Conservation (phyloP, 2,329 filamentous ascomycete genomes). For the Achaetomium macrosporum region DNA sequence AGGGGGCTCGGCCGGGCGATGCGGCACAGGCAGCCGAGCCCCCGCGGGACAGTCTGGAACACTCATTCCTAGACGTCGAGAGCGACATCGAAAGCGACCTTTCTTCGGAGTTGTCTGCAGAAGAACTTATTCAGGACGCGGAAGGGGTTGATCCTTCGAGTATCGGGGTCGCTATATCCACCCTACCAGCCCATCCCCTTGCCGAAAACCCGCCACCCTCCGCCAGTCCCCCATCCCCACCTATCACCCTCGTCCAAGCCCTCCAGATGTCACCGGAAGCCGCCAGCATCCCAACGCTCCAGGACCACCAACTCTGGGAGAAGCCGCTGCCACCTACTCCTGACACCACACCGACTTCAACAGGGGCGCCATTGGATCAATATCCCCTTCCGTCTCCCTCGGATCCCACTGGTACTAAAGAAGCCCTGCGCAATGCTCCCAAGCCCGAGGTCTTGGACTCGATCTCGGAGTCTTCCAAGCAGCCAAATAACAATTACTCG, state of each 20-base stretch:
- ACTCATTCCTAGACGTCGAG: conserved; percentile 42
- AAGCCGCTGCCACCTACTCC: conserved; percentile 47
- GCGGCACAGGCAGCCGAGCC: conserved; percentile 26
- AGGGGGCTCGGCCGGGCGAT: conserved; percentile 36
- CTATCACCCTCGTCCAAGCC: conserved; percentile 44
- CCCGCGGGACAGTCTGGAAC: conserved; percentile 28
- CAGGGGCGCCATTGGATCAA: conserved; percentile 31
- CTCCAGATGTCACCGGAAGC: conserved; percentile 39
- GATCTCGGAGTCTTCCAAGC: conserved; percentile 12
- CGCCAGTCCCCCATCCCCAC: conserved; percentile 37
- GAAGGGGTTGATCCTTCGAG: conserved; percentile 24
- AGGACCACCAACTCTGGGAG: conserved; percentile 39
- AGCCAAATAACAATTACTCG: conserved; percentile 35
- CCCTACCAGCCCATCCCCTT: conserved; percentile 34
- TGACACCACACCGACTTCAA: conserved; percentile 41
- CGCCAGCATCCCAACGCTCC: conserved; percentile 33
- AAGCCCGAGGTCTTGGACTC: conserved; percentile 26
- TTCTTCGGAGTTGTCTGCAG: conserved; percentile 56
- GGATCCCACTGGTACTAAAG: conserved; percentile 32
- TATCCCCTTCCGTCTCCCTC: conserved; percentile 26
- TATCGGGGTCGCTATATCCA: conserved; percentile 30
- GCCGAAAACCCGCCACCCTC: conserved; percentile 26
- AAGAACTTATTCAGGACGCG: conserved; percentile 35
- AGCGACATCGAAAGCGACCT: conserved; percentile 52
- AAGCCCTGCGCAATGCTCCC: conserved; percentile 33